Evolutionary conservation across 73 alveolate genomes (phyloP), one percentile per base, ranked within the genome.

Genomic region (Breviolum minutum): DNA sequence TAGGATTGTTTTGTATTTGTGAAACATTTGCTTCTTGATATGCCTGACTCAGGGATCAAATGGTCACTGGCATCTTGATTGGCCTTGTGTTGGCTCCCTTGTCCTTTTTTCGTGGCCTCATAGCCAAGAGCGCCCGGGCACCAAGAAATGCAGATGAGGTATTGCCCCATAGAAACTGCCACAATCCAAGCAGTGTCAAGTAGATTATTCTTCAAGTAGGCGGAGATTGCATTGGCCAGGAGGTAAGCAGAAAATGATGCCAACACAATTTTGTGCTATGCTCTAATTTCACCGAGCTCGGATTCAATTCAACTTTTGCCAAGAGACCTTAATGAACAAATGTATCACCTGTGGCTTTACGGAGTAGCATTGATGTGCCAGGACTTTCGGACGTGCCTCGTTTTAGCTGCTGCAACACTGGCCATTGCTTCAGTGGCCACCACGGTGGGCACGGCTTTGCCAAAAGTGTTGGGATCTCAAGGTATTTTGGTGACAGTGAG

Each of bases 381-480:
- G 97, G 97, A 91, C 87, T 14, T 91, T 27, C 79, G 77, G 20
- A 79, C 82, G 12, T 91, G 97, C 97, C 27, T 73, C n/a, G 74
- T 88, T 22, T 30, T 91, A 74, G 97, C 97, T 24, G 88, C 80
- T 27, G 87, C 89, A 32, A 91, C 97, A 40, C 66, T 70, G 77
- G 66, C 74, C 80, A 91, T 91, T 30, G 89, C 97, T 63, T 30
- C 89, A 22, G 22, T 91, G 84, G 97, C 97, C 32, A 66, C 88
- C 11, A 63, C 79, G n/a, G 32, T 91, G 16, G 97, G 97, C 76
- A 91, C 97, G 62, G 88, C 85, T 12, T 63, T 91, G 87, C 97
- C 97, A 6, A 91, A 91, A 77, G 14, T 91, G 97, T 77, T 26
- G 29, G 86, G 85, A 27, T 19, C 20, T 13, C 85, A 24, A 76